Evolutionary conservation across 176 grass and related monocot genomes (phyloP), one percentile per base, ranked within the genome.

Genomic region (Carex cristatella): DNA sequence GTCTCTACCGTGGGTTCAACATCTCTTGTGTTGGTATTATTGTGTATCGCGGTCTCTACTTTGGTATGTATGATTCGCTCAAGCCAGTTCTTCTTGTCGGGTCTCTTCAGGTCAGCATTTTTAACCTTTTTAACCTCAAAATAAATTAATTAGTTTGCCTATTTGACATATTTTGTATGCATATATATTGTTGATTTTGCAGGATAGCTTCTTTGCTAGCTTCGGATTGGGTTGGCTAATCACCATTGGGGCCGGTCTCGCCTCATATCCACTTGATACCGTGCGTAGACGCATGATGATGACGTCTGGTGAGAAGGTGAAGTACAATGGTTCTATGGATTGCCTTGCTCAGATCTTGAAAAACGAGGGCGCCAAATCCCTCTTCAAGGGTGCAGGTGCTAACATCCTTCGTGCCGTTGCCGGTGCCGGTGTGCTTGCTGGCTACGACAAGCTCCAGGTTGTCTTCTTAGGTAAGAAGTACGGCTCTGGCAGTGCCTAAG

Each of bases 231-330:
- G 92, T 86, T 98, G 92, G 92, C 65, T 98, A 57, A 91, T 98
- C 84, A 98, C 95, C 54, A 98, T 89, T 0, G 95, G 95, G 48
- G 95, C 95, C 0, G 95, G 95, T 72, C 91, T 98, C 57, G 95
- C 95, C 31, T 98, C 95, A 7, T 98, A 98, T 86, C 95, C 95
- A 31, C 88, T 94, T 33, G 95, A 98, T 64, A 98, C 95, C 0
- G 92, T 98, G 86, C 93, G 95, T 49, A 98, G 95, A 93, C 86
- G 95, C 66, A 98, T 98, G 95, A 98, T 98, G 95, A 98, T 98
- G 95, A 98, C 95, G 5, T 98, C 95, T 9, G 95, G 95, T 61
- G 95, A 94, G 57, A 91, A 91, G 0, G 95, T 98, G 54, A 94
- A 98, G 88, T 98, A 98, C 92, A 98, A 93, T 79, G 92, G 89